Percentiles rank a stretch among this genome's conserved stretches.
phyloP scores from a whole-genome alignment of 805 yeast species.

The Hanseniaspora lachancei region DNA sequence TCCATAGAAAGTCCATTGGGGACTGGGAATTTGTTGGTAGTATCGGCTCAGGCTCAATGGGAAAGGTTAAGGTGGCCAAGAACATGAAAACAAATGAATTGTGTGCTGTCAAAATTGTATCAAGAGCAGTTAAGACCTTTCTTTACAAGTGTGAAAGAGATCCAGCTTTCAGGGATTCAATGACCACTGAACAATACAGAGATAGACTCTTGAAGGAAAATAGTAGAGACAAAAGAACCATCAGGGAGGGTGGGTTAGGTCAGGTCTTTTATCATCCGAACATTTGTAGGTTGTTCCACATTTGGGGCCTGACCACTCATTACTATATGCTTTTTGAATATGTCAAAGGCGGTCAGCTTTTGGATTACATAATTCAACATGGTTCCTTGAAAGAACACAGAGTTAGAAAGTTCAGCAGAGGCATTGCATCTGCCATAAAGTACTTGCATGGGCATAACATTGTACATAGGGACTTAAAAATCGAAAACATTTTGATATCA shows the following conservation, averaged over 20 bases:
- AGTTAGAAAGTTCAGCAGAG: conserved; percentile 89
- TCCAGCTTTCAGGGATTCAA: conserved; percentile 48
- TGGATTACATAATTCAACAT: conserved; percentile 92
- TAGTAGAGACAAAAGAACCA: conserved; percentile 80
- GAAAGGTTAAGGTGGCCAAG: conserved; percentile 88
- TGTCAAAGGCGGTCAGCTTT: conserved; percentile 93
- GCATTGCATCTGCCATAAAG: conserved; percentile 84
- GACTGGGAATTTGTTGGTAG: conserved; percentile 94
- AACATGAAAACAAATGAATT: conserved; percentile 69
- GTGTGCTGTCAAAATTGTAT: conserved; percentile 87
- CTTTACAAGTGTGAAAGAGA: conserved; percentile 58
- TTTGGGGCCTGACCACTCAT: conserved; percentile 92
- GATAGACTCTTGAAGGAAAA: conserved; percentile 71
- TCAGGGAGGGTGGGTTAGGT: conserved; percentile 91
- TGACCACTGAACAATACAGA: conserved; percentile 45
- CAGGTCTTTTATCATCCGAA: conserved; percentile 80
- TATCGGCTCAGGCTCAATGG: conserved; percentile 98
- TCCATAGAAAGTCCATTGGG: conserved; percentile 80
- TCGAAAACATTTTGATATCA: conserved; percentile 89
- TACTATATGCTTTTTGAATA: conserved; percentile 94
- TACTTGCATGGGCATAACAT: conserved; percentile 89
- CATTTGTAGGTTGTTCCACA: conserved; percentile 82
- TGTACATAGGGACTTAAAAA: conserved; percentile 92
- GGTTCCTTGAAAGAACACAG: conserved; percentile 87
- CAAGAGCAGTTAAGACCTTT: conserved; percentile 70